These are phyloP conservation scores for Ascocoryne sarcoides DNA, from an alignment of 2,329 filamentous ascomycete species.

Conservation along the genomic window DNA sequence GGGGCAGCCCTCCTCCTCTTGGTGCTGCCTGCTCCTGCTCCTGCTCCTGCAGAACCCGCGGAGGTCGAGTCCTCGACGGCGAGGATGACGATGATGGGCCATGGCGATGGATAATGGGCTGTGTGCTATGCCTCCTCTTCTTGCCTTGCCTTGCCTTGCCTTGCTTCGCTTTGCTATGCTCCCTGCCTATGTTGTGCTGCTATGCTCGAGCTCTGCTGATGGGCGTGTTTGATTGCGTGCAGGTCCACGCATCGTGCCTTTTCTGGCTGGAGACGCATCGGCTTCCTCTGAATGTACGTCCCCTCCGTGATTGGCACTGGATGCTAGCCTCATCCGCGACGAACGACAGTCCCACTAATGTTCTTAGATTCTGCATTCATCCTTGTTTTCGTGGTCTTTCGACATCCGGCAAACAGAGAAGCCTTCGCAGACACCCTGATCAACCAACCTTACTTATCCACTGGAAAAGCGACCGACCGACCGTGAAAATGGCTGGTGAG, in stretches of 20 bases:
- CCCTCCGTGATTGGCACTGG: conserved; percentile 1
- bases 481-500: background rate
- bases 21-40: background rate
- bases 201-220: background rate
- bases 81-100: too few species aligned
- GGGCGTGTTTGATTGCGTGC: background rate
- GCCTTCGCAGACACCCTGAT: background rate
- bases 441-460: too few species aligned
- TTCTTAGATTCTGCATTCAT: background rate
- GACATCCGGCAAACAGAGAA: background rate
- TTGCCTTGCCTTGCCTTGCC: too few species aligned
- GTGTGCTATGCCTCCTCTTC: too few species aligned
- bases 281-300: too few species aligned
- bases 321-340: background rate
- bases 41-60: background rate
- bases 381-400: background rate
- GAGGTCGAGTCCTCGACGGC: too few species aligned
- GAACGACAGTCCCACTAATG: background rate
- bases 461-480: background rate
- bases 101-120: too few species aligned
- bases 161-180: conserved; percentile 1
- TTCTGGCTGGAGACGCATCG: background rate
- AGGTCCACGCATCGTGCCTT: background rate
- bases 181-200: background rate
- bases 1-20: background rate